Evolutionary conservation across 2,329 filamentous ascomycete genomes (phyloP), one percentile per base, ranked within the genome.

Genomic region (Microdochium nivale): DNA sequence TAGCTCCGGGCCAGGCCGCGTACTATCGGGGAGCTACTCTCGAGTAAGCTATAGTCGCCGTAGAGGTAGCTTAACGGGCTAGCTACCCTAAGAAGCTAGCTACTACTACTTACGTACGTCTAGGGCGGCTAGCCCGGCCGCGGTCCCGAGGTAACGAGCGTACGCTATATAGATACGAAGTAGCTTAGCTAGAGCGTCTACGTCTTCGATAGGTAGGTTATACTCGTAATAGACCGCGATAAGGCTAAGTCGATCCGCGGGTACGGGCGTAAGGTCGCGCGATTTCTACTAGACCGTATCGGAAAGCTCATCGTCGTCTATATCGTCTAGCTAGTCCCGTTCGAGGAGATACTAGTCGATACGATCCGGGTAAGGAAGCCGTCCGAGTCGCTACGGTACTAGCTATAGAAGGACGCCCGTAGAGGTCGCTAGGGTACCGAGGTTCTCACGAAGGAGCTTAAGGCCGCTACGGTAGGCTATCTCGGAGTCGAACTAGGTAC

Each of bases 81-180:
- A 2, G 16, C 35, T 7, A 30, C 14, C 2, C 49, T 47, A 23
- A 25, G 27, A 25, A 14, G 23, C 14, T 8, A 33, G 32, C 21
- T 35, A 13, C 21, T 53, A 2, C 25, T 50, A 2, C 24, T 37
- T 16, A 50, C 25, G 40, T 19, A 50, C 19, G 23, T 53, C 7
- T 53, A 19, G 47, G 47, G 30, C 7, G 43, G 48, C 2, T 27
- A 53, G 43, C 51, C 51, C 11, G 51, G 47, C 9, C 21, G 47
- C 2, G 48, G 40, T 1, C 51, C 43, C 16, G 30, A 53, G 24
- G 37, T 53, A 27, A 47, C 40, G 10, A 44, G n/a, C 40, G 40
- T 44, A 3, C 40, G 40, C 9, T 44, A 44, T 24, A 11, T 21
- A 5, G 43, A 53, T 35, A 51, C 21, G 43, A 10, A 51, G 27